Percentiles rank a stretch among this genome's conserved stretches.
phyloP scores from a whole-genome alignment of 805 yeast genomes.

The Candida maesae region DNA sequence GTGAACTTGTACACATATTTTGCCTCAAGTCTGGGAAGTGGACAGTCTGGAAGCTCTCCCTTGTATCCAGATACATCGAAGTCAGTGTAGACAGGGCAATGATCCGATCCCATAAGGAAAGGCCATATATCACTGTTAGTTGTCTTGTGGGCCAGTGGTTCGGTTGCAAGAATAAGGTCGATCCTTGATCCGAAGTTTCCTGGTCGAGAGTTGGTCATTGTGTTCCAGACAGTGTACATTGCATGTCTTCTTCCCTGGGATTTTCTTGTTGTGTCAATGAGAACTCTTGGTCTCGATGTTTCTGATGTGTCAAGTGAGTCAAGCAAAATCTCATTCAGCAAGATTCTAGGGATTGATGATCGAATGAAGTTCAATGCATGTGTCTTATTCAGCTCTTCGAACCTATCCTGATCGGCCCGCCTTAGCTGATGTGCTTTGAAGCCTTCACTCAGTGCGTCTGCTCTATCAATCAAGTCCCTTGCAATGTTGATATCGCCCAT shows the following conservation, averaged over 20 bases:
- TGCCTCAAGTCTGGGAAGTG: constrained; percentile 49
- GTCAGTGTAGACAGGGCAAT: constrained; percentile 86
- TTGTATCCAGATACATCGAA: constrained; percentile 30
- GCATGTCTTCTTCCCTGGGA: constrained; percentile 53
- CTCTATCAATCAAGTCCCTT: constrained; percentile 77
- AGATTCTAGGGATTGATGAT: constrained; percentile 37
- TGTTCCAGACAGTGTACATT: constrained; percentile 93
- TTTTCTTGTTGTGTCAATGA: constrained; percentile 58
- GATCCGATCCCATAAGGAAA: constrained; percentile 81
- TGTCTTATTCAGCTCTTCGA: constrained; percentile 34
- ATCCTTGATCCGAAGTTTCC: constrained; percentile 85
- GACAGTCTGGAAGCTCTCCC: constrained; percentile 3
- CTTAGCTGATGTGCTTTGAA: constrained; percentile 35
- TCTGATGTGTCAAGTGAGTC: constrained; percentile 31
- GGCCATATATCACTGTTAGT: constrained; percentile 56
- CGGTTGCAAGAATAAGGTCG: constrained; percentile 64
- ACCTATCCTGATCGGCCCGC: constrained; percentile 23
- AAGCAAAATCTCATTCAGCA: constrained; percentile 43
- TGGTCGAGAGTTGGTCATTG: constrained; percentile 69
- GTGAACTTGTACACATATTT: constrained; percentile 41
- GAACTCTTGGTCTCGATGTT: constrained; percentile 36
- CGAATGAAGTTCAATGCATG: constrained; percentile 34
- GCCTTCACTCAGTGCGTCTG: constrained; percentile 55
- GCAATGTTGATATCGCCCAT: constrained; percentile 90
- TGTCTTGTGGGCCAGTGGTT: constrained; percentile 31